These are phyloP conservation scores for Penicillium brevicompactum DNA, from an alignment of 2,329 filamentous ascomycete genomes.

Conservation along the genomic window DNA sequence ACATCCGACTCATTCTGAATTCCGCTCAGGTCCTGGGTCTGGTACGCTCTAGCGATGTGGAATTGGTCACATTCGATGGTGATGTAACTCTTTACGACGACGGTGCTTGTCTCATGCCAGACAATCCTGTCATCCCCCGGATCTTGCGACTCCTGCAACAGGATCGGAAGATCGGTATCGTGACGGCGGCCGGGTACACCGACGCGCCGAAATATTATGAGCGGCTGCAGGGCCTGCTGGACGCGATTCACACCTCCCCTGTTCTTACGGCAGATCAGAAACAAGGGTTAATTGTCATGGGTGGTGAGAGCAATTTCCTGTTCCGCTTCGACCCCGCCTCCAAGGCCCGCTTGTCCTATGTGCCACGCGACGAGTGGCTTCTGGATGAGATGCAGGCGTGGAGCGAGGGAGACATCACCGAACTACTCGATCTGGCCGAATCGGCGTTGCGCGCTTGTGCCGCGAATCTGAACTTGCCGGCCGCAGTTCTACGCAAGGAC, in stretches of 20 bases:
- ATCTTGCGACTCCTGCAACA: conserved; percentile 71
- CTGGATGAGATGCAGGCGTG: conserved; percentile 57
- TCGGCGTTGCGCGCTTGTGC: conserved; percentile 80
- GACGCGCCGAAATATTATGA: conserved; percentile 83
- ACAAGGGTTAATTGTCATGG: conserved; percentile 84
- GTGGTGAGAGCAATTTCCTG: conserved; percentile 93
- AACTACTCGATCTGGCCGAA: conserved; percentile 88
- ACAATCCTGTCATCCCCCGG: conserved; percentile 74
- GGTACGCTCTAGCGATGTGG: conserved; percentile 70
- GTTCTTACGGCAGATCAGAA: conserved; percentile 67
- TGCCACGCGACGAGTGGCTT: conserved; percentile 60
- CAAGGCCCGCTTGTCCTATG: conserved; percentile 68
- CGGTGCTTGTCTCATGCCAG: conserved; percentile 73
- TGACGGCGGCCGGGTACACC: conserved; percentile 94
- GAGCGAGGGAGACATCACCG: conserved; percentile 68
- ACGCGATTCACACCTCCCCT: conserved; percentile 68
- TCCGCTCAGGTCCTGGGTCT: conserved; percentile 92
- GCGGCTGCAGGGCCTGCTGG: conserved; percentile 81
- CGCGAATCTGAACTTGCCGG: conserved; percentile 75
- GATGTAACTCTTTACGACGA: conserved; percentile 96
- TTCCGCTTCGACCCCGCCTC: conserved; percentile 73
- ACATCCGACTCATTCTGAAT: conserved; percentile 89
- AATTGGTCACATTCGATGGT: conserved; percentile 94
- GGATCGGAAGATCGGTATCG: conserved; percentile 86
- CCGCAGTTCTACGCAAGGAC: conserved; percentile 81